These are phyloP conservation scores for Aspergillus sp. DNA, from an alignment of 2,329 filamentous ascomycete species.

Conservation along the genomic window DNA sequence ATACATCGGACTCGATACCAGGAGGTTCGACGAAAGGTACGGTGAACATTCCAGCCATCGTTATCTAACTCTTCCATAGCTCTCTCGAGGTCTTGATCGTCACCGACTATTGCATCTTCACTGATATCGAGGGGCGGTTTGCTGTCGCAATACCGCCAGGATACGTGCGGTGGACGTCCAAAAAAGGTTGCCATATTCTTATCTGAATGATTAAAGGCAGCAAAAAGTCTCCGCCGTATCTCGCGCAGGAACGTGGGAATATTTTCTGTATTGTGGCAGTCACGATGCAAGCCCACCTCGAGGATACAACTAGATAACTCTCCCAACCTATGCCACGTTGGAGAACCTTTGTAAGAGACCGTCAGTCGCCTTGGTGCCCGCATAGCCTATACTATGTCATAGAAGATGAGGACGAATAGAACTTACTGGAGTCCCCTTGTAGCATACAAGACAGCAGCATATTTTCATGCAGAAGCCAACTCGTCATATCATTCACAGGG, in stretches of 20 bases:
- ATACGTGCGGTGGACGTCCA: slow-evolving; percentile 27
- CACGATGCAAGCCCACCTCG: slow-evolving; percentile 27
- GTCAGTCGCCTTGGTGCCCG: neutral
- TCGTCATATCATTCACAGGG: slow-evolving; percentile 39
- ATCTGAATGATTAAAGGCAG: slow-evolving; percentile 28
- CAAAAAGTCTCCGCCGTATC: slow-evolving; percentile 25
- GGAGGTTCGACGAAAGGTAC: slow-evolving; percentile 19
- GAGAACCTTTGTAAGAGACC: slow-evolving; percentile 16
- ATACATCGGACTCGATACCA: slow-evolving; percentile 27
- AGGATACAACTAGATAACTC: slow-evolving; percentile 29
- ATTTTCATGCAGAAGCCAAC: slow-evolving; percentile 35
- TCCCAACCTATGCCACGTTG: slow-evolving; percentile 27
- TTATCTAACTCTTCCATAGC: slow-evolving; percentile 14
- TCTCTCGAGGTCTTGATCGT: slow-evolving; percentile 7
- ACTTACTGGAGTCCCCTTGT: slow-evolving; percentile 38
- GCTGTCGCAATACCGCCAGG: slow-evolving; percentile 24
- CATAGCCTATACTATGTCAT: neutral
- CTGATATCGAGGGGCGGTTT: slow-evolving; percentile 25
- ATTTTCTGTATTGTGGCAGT: slow-evolving; percentile 14
- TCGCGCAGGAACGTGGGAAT: slow-evolving; percentile 25
- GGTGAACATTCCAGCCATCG: slow-evolving; percentile 21
- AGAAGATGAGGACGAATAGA: neutral
- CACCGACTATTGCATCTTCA: slow-evolving; percentile 18
- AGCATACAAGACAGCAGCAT: slow-evolving; percentile 37
- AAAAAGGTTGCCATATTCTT: slow-evolving; percentile 31